Evolutionary conservation across 2,329 filamentous ascomycete species (phyloP), one percentile per base, ranked within the genome.

Genomic region (Davidsoniella eucalypti): DNA sequence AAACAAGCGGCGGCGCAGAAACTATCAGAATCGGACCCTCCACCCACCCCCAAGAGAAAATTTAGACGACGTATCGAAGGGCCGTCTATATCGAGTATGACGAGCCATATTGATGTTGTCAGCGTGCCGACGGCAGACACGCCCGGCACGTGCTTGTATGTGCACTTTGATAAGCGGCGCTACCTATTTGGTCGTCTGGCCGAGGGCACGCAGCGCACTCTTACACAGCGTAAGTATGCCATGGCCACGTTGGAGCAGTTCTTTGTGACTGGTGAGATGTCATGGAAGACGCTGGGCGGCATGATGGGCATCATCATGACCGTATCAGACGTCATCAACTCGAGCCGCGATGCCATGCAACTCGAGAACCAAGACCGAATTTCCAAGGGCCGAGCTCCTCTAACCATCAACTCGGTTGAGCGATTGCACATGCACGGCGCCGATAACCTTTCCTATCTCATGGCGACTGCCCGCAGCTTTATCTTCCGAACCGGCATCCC

Each of bases 41-140:
- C n/a, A 49, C n/a, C 47, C 38, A 9, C 38, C 21, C 3, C 29
- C 12, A 5, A 5, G 8, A 33, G 2, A 12, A 33, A 33, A 12
- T 33, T 9, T 9, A 33, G 12, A 9, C 29, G 9, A 33, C 29
- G 6, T 12, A 12, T 33, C 6, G 9, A 33, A 33, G 29, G 12
- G 29, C 12, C 29, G 8, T 4, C 14, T 17, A 43, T 9, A 14
- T n/a, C 18, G 16, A 43, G 56, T 55, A 94, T 94, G 88, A 73
- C 80, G 57, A 82, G 74, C 61, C 78, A 70, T 58, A 70, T 88
- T 51, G 81, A 93, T 63, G 67, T 96, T 58, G 64, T 90, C 54
- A 83, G 81, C 16, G 84, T 83, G 53, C 90, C 90, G 12, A 92
- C 90, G 56, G 82, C 82, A 53, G 92, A 98, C 65, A 94, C 87